phyloP scores from a whole-genome alignment of 179 eudicot species.

The Amaranthus tricolor region DNA sequence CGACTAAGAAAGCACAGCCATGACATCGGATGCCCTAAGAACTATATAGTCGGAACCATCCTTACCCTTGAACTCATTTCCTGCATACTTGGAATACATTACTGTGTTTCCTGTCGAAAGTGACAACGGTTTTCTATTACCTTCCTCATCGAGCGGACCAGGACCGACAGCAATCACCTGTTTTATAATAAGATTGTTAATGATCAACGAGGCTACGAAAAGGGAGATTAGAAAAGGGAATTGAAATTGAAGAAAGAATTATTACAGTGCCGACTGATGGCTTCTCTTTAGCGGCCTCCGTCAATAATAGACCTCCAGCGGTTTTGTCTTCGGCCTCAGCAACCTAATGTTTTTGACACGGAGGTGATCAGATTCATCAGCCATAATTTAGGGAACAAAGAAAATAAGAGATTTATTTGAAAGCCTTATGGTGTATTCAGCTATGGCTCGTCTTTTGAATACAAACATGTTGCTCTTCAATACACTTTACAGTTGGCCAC shows the following conservation, averaged over 20 bases:
- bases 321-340: conserved; percentile 86
- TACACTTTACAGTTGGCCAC: too few relatives aligned
- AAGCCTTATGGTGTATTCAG: too few relatives aligned
- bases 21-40: conserved; percentile 77
- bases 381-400: not conserved
- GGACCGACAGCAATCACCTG: conserved; percentile 89
- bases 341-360: conserved; percentile 41
- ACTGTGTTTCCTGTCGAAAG: conserved; percentile 76
- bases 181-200: not conserved
- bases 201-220: not conserved
- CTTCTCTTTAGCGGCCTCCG: conserved; percentile 82
- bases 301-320: conserved; percentile 84
- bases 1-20: conserved; percentile 54
- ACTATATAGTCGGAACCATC: conserved; percentile 82
- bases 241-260: not conserved
- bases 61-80: conserved; percentile 83
- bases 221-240: not conserved
- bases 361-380: not conserved
- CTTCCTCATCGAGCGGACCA: conserved; percentile 76
- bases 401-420: not conserved
- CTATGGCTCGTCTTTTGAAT: too few relatives aligned
- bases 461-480: too few relatives aligned
- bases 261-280: conserved; percentile 94
- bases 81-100: conserved; percentile 88
- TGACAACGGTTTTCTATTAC: conserved; percentile 61